phyloP scores from a whole-genome alignment of 1,284 basidiomycete genomes.

The Cryptococcus maquisensis region DNA sequence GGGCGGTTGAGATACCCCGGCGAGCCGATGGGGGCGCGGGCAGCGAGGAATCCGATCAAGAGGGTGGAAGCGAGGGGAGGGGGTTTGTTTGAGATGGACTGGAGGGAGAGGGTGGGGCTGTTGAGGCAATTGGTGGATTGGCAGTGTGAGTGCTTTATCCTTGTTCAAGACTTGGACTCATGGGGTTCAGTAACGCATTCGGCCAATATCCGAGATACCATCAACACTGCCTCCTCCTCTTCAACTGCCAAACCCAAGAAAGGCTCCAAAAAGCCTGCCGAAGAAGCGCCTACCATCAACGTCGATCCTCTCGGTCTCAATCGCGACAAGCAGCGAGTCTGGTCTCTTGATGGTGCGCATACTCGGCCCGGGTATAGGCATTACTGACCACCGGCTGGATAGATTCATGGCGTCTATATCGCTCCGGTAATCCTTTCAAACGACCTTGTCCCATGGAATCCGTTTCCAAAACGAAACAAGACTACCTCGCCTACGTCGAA shows the following conservation, averaged over 20 bases:
- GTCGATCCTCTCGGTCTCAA: constrained; percentile 38
- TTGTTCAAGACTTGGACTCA: neutral
- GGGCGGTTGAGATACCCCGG: constrained; percentile 33
- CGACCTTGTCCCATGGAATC: constrained; percentile 40
- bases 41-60: constrained; percentile 30
- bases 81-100: constrained; percentile 43
- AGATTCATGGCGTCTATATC: constrained; percentile 43
- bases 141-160: constrained; percentile 34
- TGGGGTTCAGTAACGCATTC: constrained; percentile 31
- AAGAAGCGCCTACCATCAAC: constrained; percentile 16
- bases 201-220: constrained; percentile 31
- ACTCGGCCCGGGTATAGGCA: neutral
- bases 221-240: constrained; percentile 34
- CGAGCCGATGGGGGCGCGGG: constrained; percentile 25
- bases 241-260: constrained; percentile 19
- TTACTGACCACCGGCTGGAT: neutral
- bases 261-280: constrained; percentile 4
- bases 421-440: constrained; percentile 48
- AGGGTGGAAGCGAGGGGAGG: constrained; percentile 29
- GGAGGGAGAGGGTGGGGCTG: constrained; percentile 37
- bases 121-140: constrained; percentile 48
- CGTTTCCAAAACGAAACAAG: constrained; percentile 25
- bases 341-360: constrained; percentile 45
- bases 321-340: constrained; percentile 41
- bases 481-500: constrained; percentile 26